Conservation (phyloP, 441 rosid genomes). For the Populus hybrid region DNA sequence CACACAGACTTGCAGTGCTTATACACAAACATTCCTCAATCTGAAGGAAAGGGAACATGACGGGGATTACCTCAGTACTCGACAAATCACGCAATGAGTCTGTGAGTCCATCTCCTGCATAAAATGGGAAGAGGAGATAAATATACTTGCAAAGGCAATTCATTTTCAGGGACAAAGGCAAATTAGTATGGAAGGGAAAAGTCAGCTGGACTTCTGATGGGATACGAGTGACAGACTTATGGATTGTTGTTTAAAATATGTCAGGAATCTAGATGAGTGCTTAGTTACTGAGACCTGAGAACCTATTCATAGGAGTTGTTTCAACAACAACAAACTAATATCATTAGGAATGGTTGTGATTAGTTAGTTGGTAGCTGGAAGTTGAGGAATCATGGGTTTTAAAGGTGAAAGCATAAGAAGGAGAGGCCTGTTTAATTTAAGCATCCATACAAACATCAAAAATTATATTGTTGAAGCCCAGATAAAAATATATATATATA, state of each 20-base stretch:
- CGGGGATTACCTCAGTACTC: constrained; percentile 62
- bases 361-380: not conserved
- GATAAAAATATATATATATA: not conserved
- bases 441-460: not conserved
- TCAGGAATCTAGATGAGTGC: not conserved
- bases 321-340: not conserved
- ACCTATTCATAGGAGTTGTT: not conserved
- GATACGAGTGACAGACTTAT: not conserved
- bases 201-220: not conserved
- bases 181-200: not conserved
- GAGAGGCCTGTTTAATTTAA: not conserved
- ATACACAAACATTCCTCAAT: not conserved
- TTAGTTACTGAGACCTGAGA: not conserved
- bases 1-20: not conserved
- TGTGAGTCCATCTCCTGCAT: constrained; percentile 84
- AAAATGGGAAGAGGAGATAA: constrained; percentile 10
- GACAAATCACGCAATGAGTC: constrained; percentile 71
- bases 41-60: not conserved
- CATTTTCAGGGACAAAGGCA: not conserved
- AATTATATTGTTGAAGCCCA: not conserved
- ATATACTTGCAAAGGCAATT: not conserved
- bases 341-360: not conserved
- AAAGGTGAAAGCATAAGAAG: not conserved
- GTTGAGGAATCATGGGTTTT: not conserved
- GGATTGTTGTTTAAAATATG: not conserved